Conservation (phyloP, 2,329 filamentous ascomycete genomes). For the Botrytis fragariae region DNA sequence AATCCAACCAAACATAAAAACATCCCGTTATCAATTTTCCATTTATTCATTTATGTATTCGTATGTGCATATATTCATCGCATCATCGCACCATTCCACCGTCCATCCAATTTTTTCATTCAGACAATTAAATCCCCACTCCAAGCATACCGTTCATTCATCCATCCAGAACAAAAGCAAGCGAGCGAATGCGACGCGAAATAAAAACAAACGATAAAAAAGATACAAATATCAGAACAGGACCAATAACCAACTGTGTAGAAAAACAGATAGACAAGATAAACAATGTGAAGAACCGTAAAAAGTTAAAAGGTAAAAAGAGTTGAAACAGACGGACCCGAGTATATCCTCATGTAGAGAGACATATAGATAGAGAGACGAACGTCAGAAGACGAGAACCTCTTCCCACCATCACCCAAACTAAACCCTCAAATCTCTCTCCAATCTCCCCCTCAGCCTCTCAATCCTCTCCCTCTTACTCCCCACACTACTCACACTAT, state of each 20-base stretch:
- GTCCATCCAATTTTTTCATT: neutral
- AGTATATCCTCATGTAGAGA: neutral
- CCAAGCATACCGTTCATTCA: neutral
- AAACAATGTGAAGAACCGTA: neutral
- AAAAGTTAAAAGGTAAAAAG: neutral
- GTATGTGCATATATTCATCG: neutral
- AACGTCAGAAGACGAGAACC: neutral
- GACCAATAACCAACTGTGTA: neutral
- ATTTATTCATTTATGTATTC: neutral
- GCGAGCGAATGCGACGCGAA: neutral
- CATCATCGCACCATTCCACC: neutral
- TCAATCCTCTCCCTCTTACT: conserved; percentile 35
- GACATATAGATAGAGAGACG: neutral
- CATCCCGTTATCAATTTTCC: neutral
- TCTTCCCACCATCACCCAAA: neutral
- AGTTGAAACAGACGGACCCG: neutral
- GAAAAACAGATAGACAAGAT: neutral
- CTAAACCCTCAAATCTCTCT: conserved; percentile 20
- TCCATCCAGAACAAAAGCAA: neutral
- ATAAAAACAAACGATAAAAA: neutral
- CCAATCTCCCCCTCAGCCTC: conserved; percentile 19
- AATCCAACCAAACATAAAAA: neutral
- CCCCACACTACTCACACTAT: conserved; percentile 64
- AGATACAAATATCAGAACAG: neutral
- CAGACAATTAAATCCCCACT: neutral